Conservation (phyloP, 805 yeast genomes). For the Pichia sporocuriosa region DNA sequence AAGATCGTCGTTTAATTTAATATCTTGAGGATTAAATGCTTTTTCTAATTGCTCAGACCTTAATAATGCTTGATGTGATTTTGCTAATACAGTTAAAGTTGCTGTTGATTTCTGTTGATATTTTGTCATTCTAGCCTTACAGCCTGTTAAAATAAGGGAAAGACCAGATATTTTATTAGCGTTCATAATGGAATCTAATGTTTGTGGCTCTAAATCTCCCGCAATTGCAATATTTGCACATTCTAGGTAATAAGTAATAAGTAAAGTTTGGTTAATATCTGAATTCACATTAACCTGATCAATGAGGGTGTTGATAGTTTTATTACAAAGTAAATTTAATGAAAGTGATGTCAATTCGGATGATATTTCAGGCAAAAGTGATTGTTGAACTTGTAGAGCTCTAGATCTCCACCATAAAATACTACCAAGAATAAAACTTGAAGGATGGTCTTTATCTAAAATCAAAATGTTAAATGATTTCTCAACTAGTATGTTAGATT, state of each 20-base stretch:
- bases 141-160: conserved; percentile 70
- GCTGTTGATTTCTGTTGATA: conserved; percentile 69
- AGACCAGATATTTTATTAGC: conserved; percentile 57
- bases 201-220: conserved; percentile 56
- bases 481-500: conserved; percentile 20
- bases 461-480: conserved; percentile 13
- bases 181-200: conserved; percentile 46
- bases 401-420: conserved; percentile 74
- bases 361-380: conserved; percentile 58
- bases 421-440: conserved; percentile 38
- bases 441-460: background rate
- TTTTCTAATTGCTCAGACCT: conserved; percentile 14
- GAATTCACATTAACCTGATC: conserved; percentile 29
- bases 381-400: conserved; percentile 55
- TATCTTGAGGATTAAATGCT: conserved; percentile 43
- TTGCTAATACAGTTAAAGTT: conserved; percentile 71
- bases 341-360: conserved; percentile 35
- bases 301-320: conserved; percentile 29
- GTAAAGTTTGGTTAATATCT: conserved; percentile 28
- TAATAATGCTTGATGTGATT: conserved; percentile 31
- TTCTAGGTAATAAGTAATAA: conserved; percentile 55
- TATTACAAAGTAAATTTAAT: conserved; percentile 33
- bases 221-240: conserved; percentile 56
- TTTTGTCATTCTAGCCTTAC: conserved; percentile 81
- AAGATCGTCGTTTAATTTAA: conserved; percentile 66